Percentiles rank a stretch among this genome's conserved stretches.
These are phyloP conservation scores for Auricularia auricula-judae DNA, from an alignment of 768 basidiomycete genomes.

Conservation along the genomic window DNA sequence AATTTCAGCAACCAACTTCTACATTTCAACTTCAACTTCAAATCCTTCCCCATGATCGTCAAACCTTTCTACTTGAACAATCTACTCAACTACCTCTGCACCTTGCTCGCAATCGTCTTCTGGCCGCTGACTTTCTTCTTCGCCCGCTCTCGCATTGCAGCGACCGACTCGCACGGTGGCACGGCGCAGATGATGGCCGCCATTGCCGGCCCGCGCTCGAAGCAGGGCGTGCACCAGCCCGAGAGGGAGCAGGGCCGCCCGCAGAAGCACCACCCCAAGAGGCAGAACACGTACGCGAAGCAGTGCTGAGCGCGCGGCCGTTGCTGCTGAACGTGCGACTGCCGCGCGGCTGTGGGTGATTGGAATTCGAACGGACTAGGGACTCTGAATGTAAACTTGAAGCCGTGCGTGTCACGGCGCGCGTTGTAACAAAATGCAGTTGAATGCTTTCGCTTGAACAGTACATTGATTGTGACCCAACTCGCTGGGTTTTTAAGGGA, in stretches of 20 bases:
- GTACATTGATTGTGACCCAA: no score
- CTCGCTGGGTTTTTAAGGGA: no score
- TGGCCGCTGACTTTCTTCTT: background rate
- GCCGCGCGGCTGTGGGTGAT: background rate
- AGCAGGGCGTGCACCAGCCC: background rate
- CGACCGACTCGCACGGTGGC: background rate
- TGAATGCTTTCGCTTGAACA: no score
- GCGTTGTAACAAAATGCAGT: no score
- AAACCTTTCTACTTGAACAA: background rate
- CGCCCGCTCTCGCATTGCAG: background rate
- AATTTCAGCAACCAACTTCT: no score
- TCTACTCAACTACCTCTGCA: background rate
- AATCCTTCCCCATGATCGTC: background rate
- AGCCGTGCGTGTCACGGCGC: no score
- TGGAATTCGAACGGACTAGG: background rate
- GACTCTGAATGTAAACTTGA: no score
- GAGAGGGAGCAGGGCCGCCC: background rate
- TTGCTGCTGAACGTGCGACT: background rate
- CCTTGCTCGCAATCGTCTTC: background rate
- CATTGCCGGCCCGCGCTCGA: background rate
- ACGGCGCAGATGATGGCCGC: background rate
- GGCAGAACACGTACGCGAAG: constrained; percentile 44
- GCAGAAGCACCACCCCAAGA: background rate
- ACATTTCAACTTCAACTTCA: background rate
- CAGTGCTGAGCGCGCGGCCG: constrained; percentile 37